Evolutionary conservation across 1,284 basidiomycete species (phyloP), one percentile per base, ranked within the genome.

Genomic region (Ustilago curta): DNA sequence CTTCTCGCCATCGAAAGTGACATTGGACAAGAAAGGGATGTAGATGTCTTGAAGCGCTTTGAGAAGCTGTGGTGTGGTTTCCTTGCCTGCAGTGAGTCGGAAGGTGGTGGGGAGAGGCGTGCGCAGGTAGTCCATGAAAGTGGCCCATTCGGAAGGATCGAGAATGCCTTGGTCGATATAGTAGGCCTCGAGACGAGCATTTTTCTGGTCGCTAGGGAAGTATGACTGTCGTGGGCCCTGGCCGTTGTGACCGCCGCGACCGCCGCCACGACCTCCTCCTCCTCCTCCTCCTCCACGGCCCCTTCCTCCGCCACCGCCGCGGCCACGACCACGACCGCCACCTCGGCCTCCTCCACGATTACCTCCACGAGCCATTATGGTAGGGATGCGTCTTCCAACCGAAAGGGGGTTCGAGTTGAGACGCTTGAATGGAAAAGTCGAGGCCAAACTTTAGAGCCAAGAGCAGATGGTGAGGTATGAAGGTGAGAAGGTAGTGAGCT

Each of bases 81-180:
- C 65, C 59, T 81, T 80, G 29, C 83, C 83, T 2, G 79, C 70
- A 0, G 95, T 92, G 23, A 99, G 91, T 45, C 97, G 89, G 86
- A 99, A 99, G 0, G 96, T 97, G 0, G 94, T 96, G 1, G 97
- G 97, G 35, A 99, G 87, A 39, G 93, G 92, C 32, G 88, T 87
- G 49, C 90, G 88, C 72, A 97, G 85, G 0, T 89, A 85, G 8
- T 89, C 88, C 80, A 96, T 86, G 78, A 97, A 93, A 0, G 78
- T 58, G 4, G 90, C 88, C 93, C 94, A 98, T 85, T 98, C 93
- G 39, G 77, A 78, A 18, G 64, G 53, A 35, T 76, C 69, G 44
- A 84, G 54, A 45, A 84, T 83, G 39, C 70, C 67, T 53, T 84
- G 83, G 59, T 79, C 82, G 59, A 76, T 57, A 64, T 84, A 83